Conservation (phyloP, 2,329 filamentous ascomycete species). For the Grosmannia serpens region DNA sequence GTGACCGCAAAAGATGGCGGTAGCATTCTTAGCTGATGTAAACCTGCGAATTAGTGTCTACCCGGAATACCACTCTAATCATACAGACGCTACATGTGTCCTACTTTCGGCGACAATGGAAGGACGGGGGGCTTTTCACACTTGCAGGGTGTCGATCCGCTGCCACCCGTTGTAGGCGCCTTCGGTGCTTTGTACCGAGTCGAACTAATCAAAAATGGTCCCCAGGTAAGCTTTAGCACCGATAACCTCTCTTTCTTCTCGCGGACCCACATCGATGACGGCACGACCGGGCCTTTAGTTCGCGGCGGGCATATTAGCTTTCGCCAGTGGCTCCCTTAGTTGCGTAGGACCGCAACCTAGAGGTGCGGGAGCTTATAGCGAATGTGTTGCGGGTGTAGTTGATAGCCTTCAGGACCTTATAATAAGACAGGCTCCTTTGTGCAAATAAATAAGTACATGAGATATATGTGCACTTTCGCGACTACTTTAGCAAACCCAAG, state of each 20-base stretch:
- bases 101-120: constrained; percentile 1
- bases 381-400: neutral
- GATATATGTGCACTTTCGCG: too few species aligned
- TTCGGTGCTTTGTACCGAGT: neutral
- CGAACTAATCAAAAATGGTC: neutral
- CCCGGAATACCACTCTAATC: constrained; percentile 1
- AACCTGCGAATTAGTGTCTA: neutral
- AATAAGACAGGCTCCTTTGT: too few species aligned
- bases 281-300: neutral
- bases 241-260: neutral
- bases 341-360: neutral
- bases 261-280: neutral
- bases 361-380: neutral
- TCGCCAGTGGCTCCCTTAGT: neutral
- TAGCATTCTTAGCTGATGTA: neutral
- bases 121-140: neutral
- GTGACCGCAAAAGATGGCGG: neutral
- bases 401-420: too few species aligned
- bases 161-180: neutral
- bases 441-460: too few species aligned
- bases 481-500: too few species aligned
- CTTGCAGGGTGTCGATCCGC: constrained; percentile 1
- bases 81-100: constrained; percentile 2
- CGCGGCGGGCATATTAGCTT: neutral
- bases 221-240: neutral